Conservation (phyloP, 352 stramenopile species). For the Globisporangium spinosum region DNA sequence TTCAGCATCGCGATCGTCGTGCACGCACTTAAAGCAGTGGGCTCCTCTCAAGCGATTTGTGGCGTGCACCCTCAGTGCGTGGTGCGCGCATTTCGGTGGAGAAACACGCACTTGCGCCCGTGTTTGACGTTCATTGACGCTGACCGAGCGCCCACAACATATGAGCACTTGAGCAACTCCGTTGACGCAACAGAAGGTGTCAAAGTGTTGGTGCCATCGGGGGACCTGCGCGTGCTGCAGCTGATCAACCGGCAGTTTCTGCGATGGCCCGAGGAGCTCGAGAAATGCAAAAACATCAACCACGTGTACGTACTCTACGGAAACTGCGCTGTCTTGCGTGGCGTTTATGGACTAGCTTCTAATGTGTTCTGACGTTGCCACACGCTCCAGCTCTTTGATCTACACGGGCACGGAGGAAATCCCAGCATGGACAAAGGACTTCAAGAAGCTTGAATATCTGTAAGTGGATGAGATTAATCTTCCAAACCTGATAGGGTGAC, state of each 20-base stretch:
- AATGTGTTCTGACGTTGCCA: neutral
- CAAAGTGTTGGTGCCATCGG: slow-evolving; percentile 19
- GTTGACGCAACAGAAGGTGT: slow-evolving; percentile 26
- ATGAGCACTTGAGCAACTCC: slow-evolving; percentile 31
- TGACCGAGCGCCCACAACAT: slow-evolving; percentile 27
- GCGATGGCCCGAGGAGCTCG: slow-evolving; percentile 26
- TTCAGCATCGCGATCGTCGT: slow-evolving; percentile 17
- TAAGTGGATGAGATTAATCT: slow-evolving; percentile 11
- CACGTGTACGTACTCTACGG: slow-evolving; percentile 27
- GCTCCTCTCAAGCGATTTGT: slow-evolving; percentile 17
- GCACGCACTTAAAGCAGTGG: slow-evolving; percentile 12
- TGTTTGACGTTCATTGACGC: slow-evolving; percentile 33
- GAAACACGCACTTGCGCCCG: slow-evolving; percentile 18
- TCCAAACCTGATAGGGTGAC: neutral
- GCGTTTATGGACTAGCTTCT: too few relatives aligned
- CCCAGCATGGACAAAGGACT: slow-evolving; percentile 28
- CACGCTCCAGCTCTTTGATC: slow-evolving; percentile 21
- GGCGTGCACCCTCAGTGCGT: slow-evolving; percentile 24
- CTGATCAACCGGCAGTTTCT: slow-evolving; percentile 31
- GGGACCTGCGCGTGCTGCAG: slow-evolving; percentile 30
- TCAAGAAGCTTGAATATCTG: slow-evolving; percentile 38
- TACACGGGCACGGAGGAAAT: slow-evolving; percentile 29
- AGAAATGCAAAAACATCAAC: slow-evolving; percentile 26
- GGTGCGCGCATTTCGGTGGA: slow-evolving; percentile 24
- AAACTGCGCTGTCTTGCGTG: too few relatives aligned